These are phyloP conservation scores for Sorghum bicolor DNA, from an alignment of 176 grass and related monocot species.

Conservation along the genomic window DNA sequence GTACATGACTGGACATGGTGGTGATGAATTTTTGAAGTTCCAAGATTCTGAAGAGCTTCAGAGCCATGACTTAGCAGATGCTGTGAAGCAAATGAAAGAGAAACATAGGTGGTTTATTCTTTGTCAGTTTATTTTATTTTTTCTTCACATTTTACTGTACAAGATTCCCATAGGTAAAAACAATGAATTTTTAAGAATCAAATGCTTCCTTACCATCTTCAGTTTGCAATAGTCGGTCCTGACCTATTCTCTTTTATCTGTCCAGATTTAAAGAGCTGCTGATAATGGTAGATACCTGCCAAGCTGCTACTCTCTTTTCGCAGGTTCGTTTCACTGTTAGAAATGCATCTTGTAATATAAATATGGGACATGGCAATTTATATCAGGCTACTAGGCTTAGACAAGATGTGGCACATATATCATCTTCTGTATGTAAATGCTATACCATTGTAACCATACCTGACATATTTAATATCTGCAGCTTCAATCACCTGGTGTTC, in stretches of 20 bases:
- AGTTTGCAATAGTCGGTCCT: slow-evolving; percentile 21
- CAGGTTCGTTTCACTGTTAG: slow-evolving; percentile 51
- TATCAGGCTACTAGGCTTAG: not conserved
- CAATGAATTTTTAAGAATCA: not conserved
- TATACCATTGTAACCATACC: not conserved
- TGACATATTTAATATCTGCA: slow-evolving; percentile 39
- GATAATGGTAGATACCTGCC: slow-evolving; percentile 99
- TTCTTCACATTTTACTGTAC: not conserved
- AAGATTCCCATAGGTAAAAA: not conserved
- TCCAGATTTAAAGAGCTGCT: slow-evolving; percentile 92
- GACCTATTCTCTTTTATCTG: slow-evolving; percentile 7
- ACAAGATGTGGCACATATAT: not conserved
- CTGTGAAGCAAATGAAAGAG: slow-evolving; percentile 99
- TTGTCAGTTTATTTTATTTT: not conserved
- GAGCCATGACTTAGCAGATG: slow-evolving; percentile 97
- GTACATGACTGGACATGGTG: slow-evolving; percentile 99
- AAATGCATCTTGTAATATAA: not conserved
- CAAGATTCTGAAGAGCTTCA: slow-evolving; percentile 98
- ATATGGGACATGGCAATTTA: not conserved
- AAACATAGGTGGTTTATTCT: slow-evolving; percentile 64
- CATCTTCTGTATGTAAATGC: slow-evolving; percentile 1
- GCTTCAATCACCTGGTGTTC: slow-evolving; percentile 96
- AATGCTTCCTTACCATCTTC: slow-evolving; percentile 14
- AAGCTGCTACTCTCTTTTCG: slow-evolving; percentile 96
- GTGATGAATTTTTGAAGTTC: slow-evolving; percentile 98